phyloP scores from a whole-genome alignment of 177 flowering plant genomes.

The Vitis hybrid region DNA sequence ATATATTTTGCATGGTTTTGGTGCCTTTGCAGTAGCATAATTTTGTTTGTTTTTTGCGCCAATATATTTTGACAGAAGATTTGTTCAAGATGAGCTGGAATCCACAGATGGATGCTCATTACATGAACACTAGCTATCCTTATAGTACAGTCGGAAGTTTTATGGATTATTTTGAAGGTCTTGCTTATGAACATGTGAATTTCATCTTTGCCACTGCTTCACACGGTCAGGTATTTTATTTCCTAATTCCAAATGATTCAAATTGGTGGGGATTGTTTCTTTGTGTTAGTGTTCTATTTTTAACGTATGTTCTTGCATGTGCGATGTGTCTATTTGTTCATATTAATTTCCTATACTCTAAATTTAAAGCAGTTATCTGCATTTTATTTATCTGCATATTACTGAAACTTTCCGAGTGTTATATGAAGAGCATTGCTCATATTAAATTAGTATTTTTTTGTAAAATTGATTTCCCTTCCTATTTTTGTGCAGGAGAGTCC shows the following conservation, averaged over 20 bases:
- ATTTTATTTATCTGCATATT: too few species aligned
- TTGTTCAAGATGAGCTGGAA: conserved; percentile 44
- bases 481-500: conserved; percentile 48
- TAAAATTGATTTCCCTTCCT: background rate
- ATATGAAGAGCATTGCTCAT: background rate
- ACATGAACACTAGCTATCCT: conserved; percentile 32
- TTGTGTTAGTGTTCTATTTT: background rate
- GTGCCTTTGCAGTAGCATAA: background rate
- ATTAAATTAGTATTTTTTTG: background rate
- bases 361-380: too few species aligned
- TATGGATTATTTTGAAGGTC: conserved; percentile 65
- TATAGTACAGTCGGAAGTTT: conserved; percentile 55
- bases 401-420: background rate
- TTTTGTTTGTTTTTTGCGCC: background rate
- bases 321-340: too few species aligned
- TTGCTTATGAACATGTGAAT: conserved; percentile 63
- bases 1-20: background rate
- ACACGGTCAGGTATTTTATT: conserved; percentile 43
- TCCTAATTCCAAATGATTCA: too few species aligned
- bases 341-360: too few species aligned
- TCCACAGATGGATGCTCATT: conserved; percentile 39
- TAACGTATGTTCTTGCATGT: too few species aligned
- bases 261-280: background rate
- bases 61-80: conserved; percentile 6
- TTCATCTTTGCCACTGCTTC: conserved; percentile 61